Percentiles rank a stretch among this genome's conserved stretches.
Evolutionary conservation across 2,329 filamentous ascomycete species (phyloP).

Genomic region (Berkeleyomyces rouxiae): DNA sequence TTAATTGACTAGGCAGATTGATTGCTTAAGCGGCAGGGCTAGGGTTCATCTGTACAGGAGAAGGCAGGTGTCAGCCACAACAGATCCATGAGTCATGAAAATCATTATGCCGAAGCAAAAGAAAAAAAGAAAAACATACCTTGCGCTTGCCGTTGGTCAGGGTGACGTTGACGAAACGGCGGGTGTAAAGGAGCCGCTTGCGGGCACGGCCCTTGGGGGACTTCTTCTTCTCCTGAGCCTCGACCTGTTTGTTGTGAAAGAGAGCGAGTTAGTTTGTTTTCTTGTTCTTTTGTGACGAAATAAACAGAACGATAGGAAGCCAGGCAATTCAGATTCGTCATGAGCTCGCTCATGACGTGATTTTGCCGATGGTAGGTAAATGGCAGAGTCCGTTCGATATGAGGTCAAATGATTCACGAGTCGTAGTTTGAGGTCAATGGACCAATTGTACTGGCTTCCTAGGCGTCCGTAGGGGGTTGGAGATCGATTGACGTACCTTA

Average conservation of each 20-base stretch:
- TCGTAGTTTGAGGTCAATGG: too few species aligned
- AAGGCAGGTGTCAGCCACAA: constrained; percentile 1
- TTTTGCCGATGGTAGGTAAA: not conserved
- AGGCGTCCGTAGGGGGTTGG: constrained; percentile 13
- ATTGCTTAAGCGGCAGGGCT: constrained; percentile 24
- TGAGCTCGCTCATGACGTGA: not conserved
- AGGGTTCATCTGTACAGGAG: constrained; percentile 24
- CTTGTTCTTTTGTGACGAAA: not conserved
- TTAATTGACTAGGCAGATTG: constrained; percentile 11
- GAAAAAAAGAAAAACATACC: constrained; percentile 32
- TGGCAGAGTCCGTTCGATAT: not conserved
- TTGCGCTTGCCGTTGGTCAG: constrained; percentile 97
- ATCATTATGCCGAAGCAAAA: not conserved
- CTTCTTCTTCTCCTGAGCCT: constrained; percentile 92
- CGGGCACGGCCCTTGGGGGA: constrained; percentile 90
- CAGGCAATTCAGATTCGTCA: not conserved
- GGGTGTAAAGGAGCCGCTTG: constrained; percentile 92
- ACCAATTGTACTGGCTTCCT: not conserved
- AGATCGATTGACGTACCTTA: constrained; percentile 45
- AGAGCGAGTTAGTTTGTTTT: not conserved
- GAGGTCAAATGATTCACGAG: not conserved
- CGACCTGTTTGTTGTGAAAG: constrained; percentile 40
- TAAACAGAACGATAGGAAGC: not conserved
- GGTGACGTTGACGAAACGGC: constrained; percentile 96
- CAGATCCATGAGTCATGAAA: not conserved